Evolutionary conservation across 163 green algal species (phyloP).

Genomic region (Scenedesmus sp.): DNA sequence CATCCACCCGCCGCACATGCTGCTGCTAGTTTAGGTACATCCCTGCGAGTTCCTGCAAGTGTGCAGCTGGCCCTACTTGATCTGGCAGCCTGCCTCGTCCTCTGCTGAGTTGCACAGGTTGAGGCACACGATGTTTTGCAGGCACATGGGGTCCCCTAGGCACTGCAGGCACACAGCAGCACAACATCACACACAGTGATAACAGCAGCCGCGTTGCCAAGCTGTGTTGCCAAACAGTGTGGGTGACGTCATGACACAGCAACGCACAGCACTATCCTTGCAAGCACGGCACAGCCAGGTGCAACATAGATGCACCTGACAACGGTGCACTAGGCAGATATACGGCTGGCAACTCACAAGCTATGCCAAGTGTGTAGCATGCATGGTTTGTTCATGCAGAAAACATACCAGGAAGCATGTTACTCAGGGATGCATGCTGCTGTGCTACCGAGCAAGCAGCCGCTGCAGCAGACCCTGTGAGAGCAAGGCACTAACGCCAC

Average conservation of each 20-base stretch:
- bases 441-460: background rate
- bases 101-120: slow-evolving; percentile 76
- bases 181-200: background rate
- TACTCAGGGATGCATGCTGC: background rate
- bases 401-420: background rate
- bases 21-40: too few relatives aligned
- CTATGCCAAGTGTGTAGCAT: background rate
- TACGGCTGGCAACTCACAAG: background rate
- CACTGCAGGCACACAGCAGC: slow-evolving; percentile 57
- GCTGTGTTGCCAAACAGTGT: background rate
- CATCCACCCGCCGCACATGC: too few relatives aligned
- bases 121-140: slow-evolving; percentile 91
- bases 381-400: background rate
- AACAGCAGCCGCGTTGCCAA: background rate
- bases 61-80: background rate
- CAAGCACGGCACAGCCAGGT: background rate
- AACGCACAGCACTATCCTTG: too few relatives aligned
- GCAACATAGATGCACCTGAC: background rate
- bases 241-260: too few relatives aligned
- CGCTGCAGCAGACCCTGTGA: too few relatives aligned
- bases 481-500: too few relatives aligned
- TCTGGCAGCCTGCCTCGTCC: slow-evolving; percentile 87
- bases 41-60: background rate
- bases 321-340: too few relatives aligned
- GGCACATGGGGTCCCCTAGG: slow-evolving; percentile 81